Base-by-base conservation (phyloP, 1,284 basidiomycete genomes). In the Malassezia caprae region DNA sequence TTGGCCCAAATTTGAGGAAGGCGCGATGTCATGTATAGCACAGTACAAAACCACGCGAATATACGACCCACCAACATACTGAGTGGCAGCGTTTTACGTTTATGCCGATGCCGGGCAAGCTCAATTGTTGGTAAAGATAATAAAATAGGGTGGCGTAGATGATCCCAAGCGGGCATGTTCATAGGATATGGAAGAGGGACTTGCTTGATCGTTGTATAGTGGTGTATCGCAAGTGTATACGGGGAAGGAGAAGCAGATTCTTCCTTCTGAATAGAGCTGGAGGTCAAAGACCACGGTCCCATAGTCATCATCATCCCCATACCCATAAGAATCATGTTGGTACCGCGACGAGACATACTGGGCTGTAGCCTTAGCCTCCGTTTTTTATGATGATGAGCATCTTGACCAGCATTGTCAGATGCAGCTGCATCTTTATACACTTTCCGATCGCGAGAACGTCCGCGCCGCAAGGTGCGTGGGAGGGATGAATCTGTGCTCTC, bases 1-100 rank as follows among this genome's bases (percentile, higher is more conserved):
- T 75, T 75, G 17, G 64, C 59, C 68, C 68, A 75, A 32, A 75
- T 71, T 49, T 75, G 73, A 1, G 73, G 73, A 19, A 75, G 61
- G 28, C 73, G 66, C 13, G 69, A 71, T 5, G 73, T 73, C 56
- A 72, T 64, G 59, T 75, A 75, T 17, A 72, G 63, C 17, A 75
- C 31, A 0, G 70, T 69, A 42, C 72, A 75, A 1, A 61, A 49
- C 72, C 72, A 74, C 0, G 72, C 69, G 26, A 54, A 59, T n/a
- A 70, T 62, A 24, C 72, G 52, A 1, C 72, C 72, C 2, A 73
- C 46, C 0, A 73, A 26, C 1, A 51, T 28, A 13, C 48, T 39
- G 12, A 47, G 34, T 5, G 42, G 27, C 24, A 47, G 3, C 8
- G 3, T 23, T 37, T 21, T 28, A 17, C 23, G 40, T 28, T 24